These are phyloP conservation scores for Coelastrella sp. DNA, from an alignment of 139 green algal genomes.

Conservation along the genomic window DNA sequence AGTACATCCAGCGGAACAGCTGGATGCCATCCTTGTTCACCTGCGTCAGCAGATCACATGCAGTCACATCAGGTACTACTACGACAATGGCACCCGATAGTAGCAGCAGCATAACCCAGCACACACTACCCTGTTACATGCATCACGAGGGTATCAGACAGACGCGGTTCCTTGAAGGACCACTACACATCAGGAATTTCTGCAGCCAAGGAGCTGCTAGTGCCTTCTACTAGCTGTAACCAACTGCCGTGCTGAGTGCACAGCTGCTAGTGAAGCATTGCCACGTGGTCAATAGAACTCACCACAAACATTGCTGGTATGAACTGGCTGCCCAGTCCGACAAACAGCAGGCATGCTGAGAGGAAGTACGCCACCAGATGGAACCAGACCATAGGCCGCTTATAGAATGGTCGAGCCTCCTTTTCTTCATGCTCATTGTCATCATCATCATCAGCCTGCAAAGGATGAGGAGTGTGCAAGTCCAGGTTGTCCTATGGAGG, in stretches of 20 bases:
- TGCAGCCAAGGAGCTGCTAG: too few relatives aligned
- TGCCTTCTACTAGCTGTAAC: too few relatives aligned
- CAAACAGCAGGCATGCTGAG: neutral
- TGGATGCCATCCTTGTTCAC: constrained; percentile 21
- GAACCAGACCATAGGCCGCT: constrained; percentile 14
- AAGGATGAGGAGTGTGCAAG: neutral
- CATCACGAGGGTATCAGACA: too few relatives aligned
- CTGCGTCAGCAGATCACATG: constrained; percentile 8
- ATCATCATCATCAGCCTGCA: constrained; percentile 24
- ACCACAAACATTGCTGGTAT: neutral
- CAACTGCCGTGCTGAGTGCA: too few relatives aligned
- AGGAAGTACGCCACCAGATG: constrained; percentile 29
- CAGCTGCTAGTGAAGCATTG: too few relatives aligned
- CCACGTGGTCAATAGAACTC: neutral
- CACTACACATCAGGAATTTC: too few relatives aligned
- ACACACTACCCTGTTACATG: neutral
- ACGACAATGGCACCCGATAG: neutral
- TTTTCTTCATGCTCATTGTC: constrained; percentile 4
- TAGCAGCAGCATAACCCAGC: neutral
- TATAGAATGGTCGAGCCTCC: constrained; percentile 18
- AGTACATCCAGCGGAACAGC: constrained; percentile 53
- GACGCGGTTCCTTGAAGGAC: too few relatives aligned
- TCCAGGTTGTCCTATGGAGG: too few relatives aligned
- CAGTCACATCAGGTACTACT: neutral
- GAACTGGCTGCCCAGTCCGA: constrained; percentile 18